phyloP scores from a whole-genome alignment of 2,329 filamentous ascomycete genomes.

The Trichophyton rubrum region DNA sequence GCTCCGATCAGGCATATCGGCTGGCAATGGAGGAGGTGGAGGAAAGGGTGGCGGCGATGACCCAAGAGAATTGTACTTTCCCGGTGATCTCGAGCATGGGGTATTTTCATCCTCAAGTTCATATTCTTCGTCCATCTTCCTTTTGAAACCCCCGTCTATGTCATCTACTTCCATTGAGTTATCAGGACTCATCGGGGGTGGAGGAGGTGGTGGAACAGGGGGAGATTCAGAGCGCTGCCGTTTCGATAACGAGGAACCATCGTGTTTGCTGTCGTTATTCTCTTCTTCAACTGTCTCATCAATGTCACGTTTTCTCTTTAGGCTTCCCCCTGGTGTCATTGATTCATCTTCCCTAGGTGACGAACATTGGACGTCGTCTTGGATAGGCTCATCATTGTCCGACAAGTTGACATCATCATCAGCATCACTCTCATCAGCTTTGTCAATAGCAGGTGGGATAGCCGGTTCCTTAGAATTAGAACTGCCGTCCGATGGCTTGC shows the following conservation, averaged over 20 bases:
- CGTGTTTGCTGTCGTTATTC: conserved; percentile 12
- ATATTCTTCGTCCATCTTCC: background rate
- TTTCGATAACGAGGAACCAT: conserved; percentile 14
- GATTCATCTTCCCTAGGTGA: conserved; percentile 29
- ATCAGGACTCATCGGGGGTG: conserved; percentile 15
- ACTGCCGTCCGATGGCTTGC: background rate
- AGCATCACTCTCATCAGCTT: conserved; percentile 16
- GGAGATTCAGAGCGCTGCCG: conserved; percentile 15
- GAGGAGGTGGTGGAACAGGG: conserved; percentile 22
- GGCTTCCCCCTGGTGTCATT: conserved; percentile 11
- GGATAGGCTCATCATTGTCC: conserved; percentile 26
- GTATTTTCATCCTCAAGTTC: background rate
- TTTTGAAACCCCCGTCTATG: background rate
- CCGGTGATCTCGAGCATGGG: background rate
- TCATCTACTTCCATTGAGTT: background rate
- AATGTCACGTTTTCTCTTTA: conserved; percentile 15
- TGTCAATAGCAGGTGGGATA: background rate
- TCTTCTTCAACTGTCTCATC: conserved; percentile 14
- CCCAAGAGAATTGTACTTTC: background rate
- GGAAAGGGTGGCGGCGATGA: background rate
- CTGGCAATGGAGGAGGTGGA: conserved; percentile 18
- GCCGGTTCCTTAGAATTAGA: conserved; percentile 8
- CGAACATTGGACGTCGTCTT: conserved; percentile 34
- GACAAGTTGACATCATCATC: conserved; percentile 28
- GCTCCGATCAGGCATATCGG: conserved; percentile 15